Base-by-base conservation (phyloP, 2,329 filamentous ascomycete genomes). In the Aureobasidium namibiae region DNA sequence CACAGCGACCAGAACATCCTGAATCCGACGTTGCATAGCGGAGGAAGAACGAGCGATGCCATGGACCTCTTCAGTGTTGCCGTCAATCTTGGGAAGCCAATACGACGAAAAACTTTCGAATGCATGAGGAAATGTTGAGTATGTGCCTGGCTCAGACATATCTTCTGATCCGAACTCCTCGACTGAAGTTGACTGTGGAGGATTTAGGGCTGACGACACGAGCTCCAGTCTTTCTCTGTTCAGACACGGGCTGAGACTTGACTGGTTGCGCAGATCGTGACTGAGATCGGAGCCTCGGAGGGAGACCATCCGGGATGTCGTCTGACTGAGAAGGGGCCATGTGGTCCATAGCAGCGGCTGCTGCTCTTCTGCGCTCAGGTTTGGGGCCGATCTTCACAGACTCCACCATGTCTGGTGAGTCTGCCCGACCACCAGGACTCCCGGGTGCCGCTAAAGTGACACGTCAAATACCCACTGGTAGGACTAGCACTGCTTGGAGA, bases 291-390 rank as follows among this genome's bases (percentile, higher is more conserved):
- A 21, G 50, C 9, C 50, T 21, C 7, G 24, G 21, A 10, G 23
- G 24, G 38, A 31, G 4, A 14, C 7, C 16, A 11, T 11, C 38
- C 11, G n/a, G 49, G 3, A 11, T n/a, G 4, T 42, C 38, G 7
- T 54, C 36, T 8, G 38, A 14, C 7, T 52, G 13, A 2, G 23
- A 14, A 23, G 34, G 21, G n/a, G 33, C n/a, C 34, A 52, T 48
- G 14, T 33, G 56, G 18, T 42, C 33, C 4, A 21, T 34, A 7
- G 56, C 44, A 10, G 45, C 11, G 14, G 31, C 33, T 11, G 53
- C 34, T 10, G 42, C 56, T 48, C 33, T 50, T 26, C 36, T 54
- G 9, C 24, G 50, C 74, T 72, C 64, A 75, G 72, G 66, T 81
- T 79, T 10, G 38, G 38, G 38, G 23, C 38, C 38, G 18, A 23